Conservation (phyloP, 148 eudicot species). For the Cornus controversa region DNA sequence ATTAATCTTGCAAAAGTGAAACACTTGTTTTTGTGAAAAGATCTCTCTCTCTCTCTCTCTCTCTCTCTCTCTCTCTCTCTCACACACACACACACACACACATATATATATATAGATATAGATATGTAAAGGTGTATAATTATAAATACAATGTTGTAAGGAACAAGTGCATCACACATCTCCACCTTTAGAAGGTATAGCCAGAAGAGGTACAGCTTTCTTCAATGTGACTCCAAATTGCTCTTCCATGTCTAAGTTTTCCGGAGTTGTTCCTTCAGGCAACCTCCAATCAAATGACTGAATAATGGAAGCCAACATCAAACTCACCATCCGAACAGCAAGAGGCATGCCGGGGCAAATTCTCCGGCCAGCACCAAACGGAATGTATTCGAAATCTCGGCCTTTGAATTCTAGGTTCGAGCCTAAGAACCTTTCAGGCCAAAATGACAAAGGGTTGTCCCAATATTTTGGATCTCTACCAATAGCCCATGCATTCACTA, state of each 20-base stretch:
- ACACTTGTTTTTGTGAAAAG: too few relatives aligned
- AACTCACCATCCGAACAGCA: constrained; percentile 11
- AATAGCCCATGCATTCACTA: constrained; percentile 18
- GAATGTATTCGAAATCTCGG: constrained; percentile 13
- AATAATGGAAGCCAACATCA: constrained; percentile 11
- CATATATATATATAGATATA: too few relatives aligned
- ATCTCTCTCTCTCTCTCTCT: too few relatives aligned
- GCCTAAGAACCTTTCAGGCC: constrained; percentile 12
- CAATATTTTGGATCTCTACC: constrained; percentile 15
- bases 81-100: too few relatives aligned
- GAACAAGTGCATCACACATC: background rate
- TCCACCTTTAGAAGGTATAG: background rate
- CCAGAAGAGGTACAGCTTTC: constrained; percentile 7
- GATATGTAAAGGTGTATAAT: too few relatives aligned
- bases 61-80: too few relatives aligned
- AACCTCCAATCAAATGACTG: constrained; percentile 19
- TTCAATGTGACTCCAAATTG: constrained; percentile 11
- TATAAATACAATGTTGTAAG: too few relatives aligned
- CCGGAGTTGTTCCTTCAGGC: constrained; percentile 7
- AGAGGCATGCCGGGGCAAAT: constrained; percentile 16
- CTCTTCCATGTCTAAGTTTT: constrained; percentile 10
- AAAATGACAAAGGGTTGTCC: constrained; percentile 7
- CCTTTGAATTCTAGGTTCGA: background rate
- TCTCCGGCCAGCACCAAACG: constrained; percentile 17
- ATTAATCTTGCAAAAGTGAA: too few relatives aligned